Base-by-base conservation (phyloP, 164 flowering plant species). In the Liquidambar formosana region DNA sequence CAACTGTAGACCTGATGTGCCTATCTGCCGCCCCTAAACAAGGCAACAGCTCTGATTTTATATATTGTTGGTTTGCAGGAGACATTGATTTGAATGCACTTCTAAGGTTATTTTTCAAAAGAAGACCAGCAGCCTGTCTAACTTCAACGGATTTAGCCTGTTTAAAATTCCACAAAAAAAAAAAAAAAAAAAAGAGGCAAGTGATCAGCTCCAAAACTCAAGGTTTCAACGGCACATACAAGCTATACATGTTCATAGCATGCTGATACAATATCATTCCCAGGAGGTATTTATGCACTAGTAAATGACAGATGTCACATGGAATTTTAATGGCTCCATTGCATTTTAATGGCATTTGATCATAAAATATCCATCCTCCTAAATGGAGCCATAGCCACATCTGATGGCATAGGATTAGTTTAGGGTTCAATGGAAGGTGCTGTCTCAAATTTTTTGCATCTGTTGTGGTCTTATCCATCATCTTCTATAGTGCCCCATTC, bases 91-190 rank as follows among this genome's bases (percentile, higher is more conserved):
- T 84, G 71, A 80, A 92, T 25, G 86, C 81, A 63, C 66, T 80
- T 73, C 86, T 85, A 8, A 96, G 83, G 77, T 93, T 96, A 73
- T 96, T 96, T 66, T 96, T 96, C 77, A 96, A 69, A 63, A 93
- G 87, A 67, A 96, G 74, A 25, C 99, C 99, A 67, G 99, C 97
- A 63, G 99, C 99, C 77, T 96, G 99, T 49, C 99, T 86, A 70
- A 92, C 72, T 79, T 93, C 99, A 70, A 89, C 88, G 26, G 94
- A 74, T 69, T 82, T 84, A 13, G 91, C 92, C 99, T 96, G 88
- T 71, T 74, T 46, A 66, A 54, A 14, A 22, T 6, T 41, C 28
- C 46, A 43, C 38, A 11, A 23, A 25, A 22, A 6, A 33, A 9
- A 66, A 63, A 45, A 12, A 26, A 65, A n/a, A 28, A 54, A 69